Percentiles rank a stretch among this genome's conserved stretches.
These are phyloP conservation scores for Leishmania aethiopica DNA, from an alignment of 208 protist genomes.

Conservation along the genomic window DNA sequence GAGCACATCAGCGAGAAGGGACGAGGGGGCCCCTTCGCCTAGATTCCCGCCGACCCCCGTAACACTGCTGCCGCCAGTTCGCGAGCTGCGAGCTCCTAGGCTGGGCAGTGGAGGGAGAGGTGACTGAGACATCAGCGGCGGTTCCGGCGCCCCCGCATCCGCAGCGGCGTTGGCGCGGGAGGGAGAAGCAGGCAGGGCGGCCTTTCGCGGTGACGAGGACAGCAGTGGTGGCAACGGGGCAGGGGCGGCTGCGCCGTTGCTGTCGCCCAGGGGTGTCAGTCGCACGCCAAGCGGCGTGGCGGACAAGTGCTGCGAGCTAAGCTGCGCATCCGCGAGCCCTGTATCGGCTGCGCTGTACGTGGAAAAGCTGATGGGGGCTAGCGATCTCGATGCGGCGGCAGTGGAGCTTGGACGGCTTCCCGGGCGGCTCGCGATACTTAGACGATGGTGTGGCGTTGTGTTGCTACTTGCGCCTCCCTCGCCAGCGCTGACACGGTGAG, in stretches of 20 bases:
- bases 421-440: not conserved
- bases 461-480: slow-evolving; percentile 1
- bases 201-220: not conserved
- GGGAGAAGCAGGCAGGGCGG: not conserved
- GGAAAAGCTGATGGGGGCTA: slow-evolving; percentile 40
- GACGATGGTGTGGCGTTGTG: not conserved
- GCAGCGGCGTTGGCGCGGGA: not conserved
- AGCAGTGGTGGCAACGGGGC: not conserved
- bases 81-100: not conserved
- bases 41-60: not conserved
- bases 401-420: not conserved
- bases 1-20: not conserved
- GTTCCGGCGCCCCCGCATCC: not conserved
- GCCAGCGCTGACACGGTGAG: slow-evolving; percentile 12
- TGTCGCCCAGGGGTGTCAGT: slow-evolving; percentile 12
- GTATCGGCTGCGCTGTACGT: slow-evolving; percentile 40
- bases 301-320: slow-evolving; percentile 15
- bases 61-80: not conserved
- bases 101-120: slow-evolving; percentile 26
- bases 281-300: slow-evolving; percentile 26
- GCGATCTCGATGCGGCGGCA: not conserved
- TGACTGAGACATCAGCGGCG: slow-evolving; percentile 9
- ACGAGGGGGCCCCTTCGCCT: not conserved
- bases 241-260: not conserved
- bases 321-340: slow-evolving; percentile 18